These are phyloP conservation scores for Stygiomarasmius scandens DNA, from an alignment of 1,284 basidiomycete genomes.

Conservation along the genomic window DNA sequence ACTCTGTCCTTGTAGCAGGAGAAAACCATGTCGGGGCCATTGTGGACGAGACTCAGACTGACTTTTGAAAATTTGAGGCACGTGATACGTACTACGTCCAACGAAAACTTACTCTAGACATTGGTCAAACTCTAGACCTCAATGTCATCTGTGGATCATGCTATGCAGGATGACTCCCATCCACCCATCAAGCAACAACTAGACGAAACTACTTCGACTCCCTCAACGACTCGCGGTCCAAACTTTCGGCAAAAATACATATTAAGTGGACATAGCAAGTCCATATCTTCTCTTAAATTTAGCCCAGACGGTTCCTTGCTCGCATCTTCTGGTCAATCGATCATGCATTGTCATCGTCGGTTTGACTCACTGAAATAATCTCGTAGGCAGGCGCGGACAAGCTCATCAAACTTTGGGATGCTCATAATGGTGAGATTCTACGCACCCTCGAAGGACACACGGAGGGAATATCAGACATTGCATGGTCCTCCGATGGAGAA, in stretches of 20 bases:
- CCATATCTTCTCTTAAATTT: slow-evolving; percentile 83
- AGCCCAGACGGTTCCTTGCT: slow-evolving; percentile 79
- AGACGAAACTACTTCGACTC: slow-evolving; percentile 5
- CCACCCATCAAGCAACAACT: neutral
- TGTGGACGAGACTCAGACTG: slow-evolving; percentile 8
- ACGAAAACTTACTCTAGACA: too few species aligned
- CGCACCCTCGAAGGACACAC: slow-evolving; percentile 74
- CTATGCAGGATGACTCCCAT: neutral
- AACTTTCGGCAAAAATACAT: slow-evolving; percentile 69
- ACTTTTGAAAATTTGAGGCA: slow-evolving; percentile 3
- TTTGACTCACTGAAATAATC: neutral
- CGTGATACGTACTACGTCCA: too few species aligned
- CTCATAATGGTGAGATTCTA: slow-evolving; percentile 75
- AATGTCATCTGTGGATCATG: neutral
- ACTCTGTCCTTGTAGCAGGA: slow-evolving; percentile 77
- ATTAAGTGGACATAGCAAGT: slow-evolving; percentile 72
- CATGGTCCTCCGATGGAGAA: slow-evolving; percentile 83
- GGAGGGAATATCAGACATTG: slow-evolving; percentile 85
- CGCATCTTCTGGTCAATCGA: slow-evolving; percentile 80
- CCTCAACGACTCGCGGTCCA: slow-evolving; percentile 43
- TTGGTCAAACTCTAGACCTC: too few species aligned
- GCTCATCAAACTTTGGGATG: slow-evolving; percentile 79
- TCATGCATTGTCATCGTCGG: too few species aligned
- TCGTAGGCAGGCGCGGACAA: slow-evolving; percentile 66
- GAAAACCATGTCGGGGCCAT: slow-evolving; percentile 65